Conservation (phyloP, 2,329 filamentous ascomycete species). For the Hirsutella minnesotensis region DNA sequence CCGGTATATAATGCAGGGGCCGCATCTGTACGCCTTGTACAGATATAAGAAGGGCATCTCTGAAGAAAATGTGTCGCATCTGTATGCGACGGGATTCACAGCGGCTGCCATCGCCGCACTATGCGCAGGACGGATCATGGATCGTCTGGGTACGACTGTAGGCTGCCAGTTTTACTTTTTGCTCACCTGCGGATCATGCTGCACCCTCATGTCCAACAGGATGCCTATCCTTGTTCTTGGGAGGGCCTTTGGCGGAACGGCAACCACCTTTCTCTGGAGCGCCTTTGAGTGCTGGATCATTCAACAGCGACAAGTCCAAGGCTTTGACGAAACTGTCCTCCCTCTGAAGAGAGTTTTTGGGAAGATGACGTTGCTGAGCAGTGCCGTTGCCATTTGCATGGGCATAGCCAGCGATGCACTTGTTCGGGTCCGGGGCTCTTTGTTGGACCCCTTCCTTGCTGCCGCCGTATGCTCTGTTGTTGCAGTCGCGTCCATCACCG, state of each 20-base stretch:
- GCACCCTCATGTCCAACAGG: conserved; percentile 33
- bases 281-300: conserved; percentile 52
- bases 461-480: neutral
- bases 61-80: conserved; percentile 29
- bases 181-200: conserved; percentile 38
- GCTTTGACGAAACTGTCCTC: conserved; percentile 25
- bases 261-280: conserved; percentile 44
- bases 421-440: conserved; percentile 33
- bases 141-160: conserved; percentile 34
- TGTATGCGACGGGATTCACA: conserved; percentile 36
- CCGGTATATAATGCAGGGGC: conserved; percentile 18
- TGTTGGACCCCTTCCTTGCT: conserved; percentile 35
- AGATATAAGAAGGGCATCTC: conserved; percentile 34
- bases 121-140: conserved; percentile 24
- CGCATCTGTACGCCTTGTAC: conserved; percentile 40
- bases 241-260: conserved; percentile 41
- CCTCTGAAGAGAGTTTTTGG: conserved; percentile 40
- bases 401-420: conserved; percentile 41
- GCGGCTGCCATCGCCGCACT: conserved; percentile 33
- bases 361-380: conserved; percentile 39
- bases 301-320: conserved; percentile 37
- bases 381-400: conserved; percentile 40
- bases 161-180: conserved; percentile 42
- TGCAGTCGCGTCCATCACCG: neutral
- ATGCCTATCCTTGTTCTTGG: conserved; percentile 37